Base-by-base conservation (phyloP, 257 asterid genomes). In the Echites panduratus region DNA sequence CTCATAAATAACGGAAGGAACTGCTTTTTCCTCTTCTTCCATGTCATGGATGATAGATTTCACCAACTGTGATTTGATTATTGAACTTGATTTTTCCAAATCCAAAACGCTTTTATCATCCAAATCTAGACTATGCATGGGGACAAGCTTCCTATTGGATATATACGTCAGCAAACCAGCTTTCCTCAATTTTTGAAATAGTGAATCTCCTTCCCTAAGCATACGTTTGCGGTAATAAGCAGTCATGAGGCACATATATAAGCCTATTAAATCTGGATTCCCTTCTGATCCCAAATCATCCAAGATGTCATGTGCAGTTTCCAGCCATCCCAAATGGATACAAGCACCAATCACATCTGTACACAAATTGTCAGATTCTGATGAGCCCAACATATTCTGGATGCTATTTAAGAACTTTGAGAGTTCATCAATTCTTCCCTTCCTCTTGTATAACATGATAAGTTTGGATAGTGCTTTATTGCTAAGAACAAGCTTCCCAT, bases 251-350 rank as follows among this genome's bases (percentile, higher is more conserved):
- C 85, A 84, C 48, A 43, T 14, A 78, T 87, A 89, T 2, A 84
- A 84, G 70, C 84, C 52, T 76, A 61, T 76, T 58, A 70, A 73
- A 2, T 77, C 75, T 52, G 75, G 52, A 49, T 70, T 82, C 61
- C 88, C 86, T 52, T 79, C 89, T 19, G 73, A 79, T 77, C 82
- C 88, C 82, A 87, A 80, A 68, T 94, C 98, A 52, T 94, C 98
- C 82, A 94, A 70, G 75, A 91, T 83, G 85, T 94, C 97, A 76
- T 94, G 98, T 73, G 98, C 97, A 67, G 93, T 88, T 78, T 89
- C 93, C 43, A 89, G 87, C 97, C 97, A 91, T 45, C 90, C 95
- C 87, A 91, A 47, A 75, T 81, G 53, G 59, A 91, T 79, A 74
- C 92, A 91, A 44, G 95, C 87, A 47, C 81, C 85, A 71, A 89